These are phyloP conservation scores for Calonectria hongkongensis DNA, from an alignment of 2,329 filamentous ascomycete species.

Conservation along the genomic window DNA sequence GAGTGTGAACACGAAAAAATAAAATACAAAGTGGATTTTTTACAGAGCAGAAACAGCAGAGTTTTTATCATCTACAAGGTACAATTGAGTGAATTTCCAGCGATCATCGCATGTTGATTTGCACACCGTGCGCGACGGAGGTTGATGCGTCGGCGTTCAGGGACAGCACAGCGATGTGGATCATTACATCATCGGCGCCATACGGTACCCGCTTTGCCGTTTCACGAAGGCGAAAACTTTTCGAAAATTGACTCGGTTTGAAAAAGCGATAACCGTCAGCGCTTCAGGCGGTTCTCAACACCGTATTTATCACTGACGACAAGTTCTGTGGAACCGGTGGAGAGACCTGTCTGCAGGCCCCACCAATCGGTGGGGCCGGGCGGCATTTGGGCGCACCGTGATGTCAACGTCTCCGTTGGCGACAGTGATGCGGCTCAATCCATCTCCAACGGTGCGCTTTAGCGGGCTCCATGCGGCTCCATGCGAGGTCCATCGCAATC, in stretches of 20 bases:
- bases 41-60: conserved; percentile 2
- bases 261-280: conserved; percentile 14
- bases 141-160: not conserved
- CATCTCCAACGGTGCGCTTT: conserved; percentile 24
- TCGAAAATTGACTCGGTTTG: conserved; percentile 18
- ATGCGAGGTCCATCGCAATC: conserved; percentile 16
- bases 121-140: conserved; percentile 1
- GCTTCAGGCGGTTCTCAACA: conserved; percentile 14
- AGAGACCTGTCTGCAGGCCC: not conserved
- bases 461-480: conserved; percentile 15
- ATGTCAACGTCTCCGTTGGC: conserved; percentile 9
- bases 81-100: conserved; percentile 20
- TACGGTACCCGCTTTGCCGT: conserved; percentile 4
- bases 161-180: conserved; percentile 8
- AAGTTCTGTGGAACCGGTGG: conserved; percentile 24
- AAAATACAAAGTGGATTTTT: not conserved
- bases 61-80: conserved; percentile 14
- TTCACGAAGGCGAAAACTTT: conserved; percentile 13
- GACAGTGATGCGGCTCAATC: conserved; percentile 10
- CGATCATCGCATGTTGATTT: conserved; percentile 19
- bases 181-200: conserved; percentile 4
- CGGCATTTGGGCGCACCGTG: conserved; percentile 12
- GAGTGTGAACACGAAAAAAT: not conserved
- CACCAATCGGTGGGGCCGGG: conserved; percentile 15
- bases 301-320: conserved; percentile 24